These are phyloP conservation scores for Betula pendula DNA, from an alignment of 306 rosid genomes.

Conservation along the genomic window DNA sequence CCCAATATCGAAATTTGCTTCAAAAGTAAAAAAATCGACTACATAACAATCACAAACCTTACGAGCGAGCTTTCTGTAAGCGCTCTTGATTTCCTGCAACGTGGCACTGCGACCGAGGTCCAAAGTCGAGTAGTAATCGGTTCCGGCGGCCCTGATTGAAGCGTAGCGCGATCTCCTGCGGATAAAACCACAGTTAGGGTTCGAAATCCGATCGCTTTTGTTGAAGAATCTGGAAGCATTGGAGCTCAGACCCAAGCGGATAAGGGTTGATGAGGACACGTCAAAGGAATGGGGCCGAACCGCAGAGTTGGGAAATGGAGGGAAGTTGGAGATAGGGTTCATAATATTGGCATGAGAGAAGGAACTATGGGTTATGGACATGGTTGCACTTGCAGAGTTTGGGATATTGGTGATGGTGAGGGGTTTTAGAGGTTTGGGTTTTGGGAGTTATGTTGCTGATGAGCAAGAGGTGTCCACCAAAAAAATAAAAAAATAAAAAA, in stretches of 20 bases:
- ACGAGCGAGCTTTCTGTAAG: constrained; percentile 84
- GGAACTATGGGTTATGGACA: constrained; percentile 18
- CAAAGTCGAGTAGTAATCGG: constrained; percentile 69
- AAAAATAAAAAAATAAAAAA: too few relatives aligned
- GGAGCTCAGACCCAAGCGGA: constrained; percentile 32
- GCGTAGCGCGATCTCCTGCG: constrained; percentile 30
- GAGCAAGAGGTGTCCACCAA: not conserved
- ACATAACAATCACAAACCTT: constrained; percentile 47
- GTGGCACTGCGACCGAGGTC: constrained; percentile 61
- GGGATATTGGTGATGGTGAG: too few relatives aligned
- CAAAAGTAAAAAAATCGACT: constrained; percentile 4
- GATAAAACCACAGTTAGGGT: constrained; percentile 31
- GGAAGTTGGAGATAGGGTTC: constrained; percentile 11
- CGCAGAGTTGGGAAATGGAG: constrained; percentile 17
- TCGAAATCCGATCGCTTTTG: constrained; percentile 10
- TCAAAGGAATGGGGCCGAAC: constrained; percentile 30
- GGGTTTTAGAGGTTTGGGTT: constrained; percentile 11
- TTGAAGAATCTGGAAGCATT: constrained; percentile 33
- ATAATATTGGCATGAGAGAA: constrained; percentile 26
- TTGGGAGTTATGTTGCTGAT: not conserved
- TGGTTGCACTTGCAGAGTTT: not conserved
- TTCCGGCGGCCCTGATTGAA: constrained; percentile 44
- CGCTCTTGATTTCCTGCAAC: constrained; percentile 69
- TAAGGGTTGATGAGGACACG: constrained; percentile 10
- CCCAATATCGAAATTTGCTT: constrained; percentile 24